Evolutionary conservation across 441 rosid species (phyloP), one percentile per base, ranked within the genome.

Genomic region (Syzygium malaccense): DNA sequence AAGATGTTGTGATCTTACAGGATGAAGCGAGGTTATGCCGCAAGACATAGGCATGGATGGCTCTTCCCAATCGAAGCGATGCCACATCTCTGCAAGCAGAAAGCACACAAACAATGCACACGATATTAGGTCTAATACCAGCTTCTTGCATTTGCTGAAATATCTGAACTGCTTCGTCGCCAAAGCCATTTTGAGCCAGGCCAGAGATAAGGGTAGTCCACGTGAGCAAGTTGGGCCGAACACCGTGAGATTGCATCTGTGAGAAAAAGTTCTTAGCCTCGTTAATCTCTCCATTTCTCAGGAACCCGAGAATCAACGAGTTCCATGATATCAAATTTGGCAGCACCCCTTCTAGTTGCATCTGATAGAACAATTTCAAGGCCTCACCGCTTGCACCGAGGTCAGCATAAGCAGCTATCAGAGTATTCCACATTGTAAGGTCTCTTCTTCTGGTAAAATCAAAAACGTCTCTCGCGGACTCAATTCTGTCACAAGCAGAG

Each of bases 261-360:
- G 87, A 90, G 89, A 97, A 92, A 91, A 94, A 89, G 55, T 94
- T 94, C 93, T 91, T 90, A 37, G 98, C 98, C 88, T 94, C 95
- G 86, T 88, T 48, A 51, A 95, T 88, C 88, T 90, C 92, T 78
- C 94, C 92, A 86, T 90, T 94, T 88, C 93, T 91, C 55, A 95
- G 87, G 87, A 94, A 92, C 86, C 97, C 96, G 48, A 91, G 88
- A 89, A 95, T 91, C 87, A 94, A 90, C 37, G 95, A 93, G 90
- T 95, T 97, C 98, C 98, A 97, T 15, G 98, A 92, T 20, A 94
- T 88, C 89, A 91, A 91, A 91, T 95, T 93, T 28, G 94, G 97
- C 19, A 95, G 94, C 41, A 94, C 92, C 85, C 96, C 91, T 55
- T 95, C 94, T 88, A 95, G 90, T 90, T 95, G 96, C 99, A 96